Percentiles rank a stretch among this genome's conserved stretches.
These are phyloP conservation scores for Gomphus bonarii DNA, from an alignment of 1,284 basidiomycete genomes.

Conservation along the genomic window DNA sequence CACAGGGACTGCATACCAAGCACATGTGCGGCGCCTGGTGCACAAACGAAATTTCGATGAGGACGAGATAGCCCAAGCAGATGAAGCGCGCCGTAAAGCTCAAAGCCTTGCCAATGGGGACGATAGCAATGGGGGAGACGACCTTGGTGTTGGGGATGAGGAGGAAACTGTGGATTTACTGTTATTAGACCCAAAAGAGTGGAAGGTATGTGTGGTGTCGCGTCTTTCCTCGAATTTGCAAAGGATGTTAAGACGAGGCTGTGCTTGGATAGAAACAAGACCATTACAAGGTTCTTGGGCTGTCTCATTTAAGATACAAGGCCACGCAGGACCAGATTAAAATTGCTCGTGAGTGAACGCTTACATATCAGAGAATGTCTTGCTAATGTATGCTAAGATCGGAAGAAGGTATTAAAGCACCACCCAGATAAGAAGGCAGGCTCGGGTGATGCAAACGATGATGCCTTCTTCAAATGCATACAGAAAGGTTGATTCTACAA, in stretches of 20 bases:
- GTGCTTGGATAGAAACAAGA: conserved; percentile 74
- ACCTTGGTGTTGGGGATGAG: conserved; percentile 90
- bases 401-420: conserved; percentile 98
- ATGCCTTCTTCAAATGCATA: conserved; percentile 99
- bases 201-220: conserved; percentile 63
- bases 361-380: background rate
- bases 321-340: conserved; percentile 92
- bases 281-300: conserved; percentile 92
- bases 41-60: conserved; percentile 73
- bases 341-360: conserved; percentile 71
- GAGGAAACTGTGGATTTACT: conserved; percentile 70
- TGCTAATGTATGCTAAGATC: conserved; percentile 41
- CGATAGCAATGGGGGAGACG: conserved; percentile 61
- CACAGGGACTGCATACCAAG: conserved; percentile 77
- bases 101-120: conserved; percentile 44
- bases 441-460: conserved; percentile 77
- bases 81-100: conserved; percentile 38
- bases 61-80: conserved; percentile 54
- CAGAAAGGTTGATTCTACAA: conserved; percentile 50
- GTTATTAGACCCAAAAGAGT: conserved; percentile 87
- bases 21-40: conserved; percentile 65
- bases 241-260: background rate
- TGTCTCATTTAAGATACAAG: conserved; percentile 83
- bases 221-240: background rate
- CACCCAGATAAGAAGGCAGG: conserved; percentile 98